Base-by-base conservation (phyloP, 352 stramenopile species). In the Phytopythium chamaehyphon region DNA sequence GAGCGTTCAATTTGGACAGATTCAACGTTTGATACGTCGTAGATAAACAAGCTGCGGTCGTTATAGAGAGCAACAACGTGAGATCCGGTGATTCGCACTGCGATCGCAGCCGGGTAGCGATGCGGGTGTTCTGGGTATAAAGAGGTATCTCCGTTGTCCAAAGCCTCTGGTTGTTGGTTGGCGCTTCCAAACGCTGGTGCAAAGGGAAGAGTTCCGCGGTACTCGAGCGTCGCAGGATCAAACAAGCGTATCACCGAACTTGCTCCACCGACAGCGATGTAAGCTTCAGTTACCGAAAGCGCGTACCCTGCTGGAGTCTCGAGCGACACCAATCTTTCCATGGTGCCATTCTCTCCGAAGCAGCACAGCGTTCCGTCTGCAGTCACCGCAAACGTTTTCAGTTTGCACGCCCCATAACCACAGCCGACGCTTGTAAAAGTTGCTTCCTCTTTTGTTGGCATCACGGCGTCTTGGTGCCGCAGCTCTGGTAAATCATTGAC, bases 1-100 rank as follows among this genome's bases (percentile, higher is more conserved):
- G 84, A 90, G 5, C 77, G 78, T 31, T 91, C 68, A 6, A 82
- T 55, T 15, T 65, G 70, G 0, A 75, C 52, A 15, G 70, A 60
- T 21, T 86, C 66, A n/a, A 58, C 47, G 36, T 93, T 68, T 4
- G 61, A 48, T 15, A 84, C 73, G 35, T 77, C 70, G 43, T 89
- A 93, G 21, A 96, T 78, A 46, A 93, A 92, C 40, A 96, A 61
- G 24, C 73, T 86, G 51, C 76, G 75, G 47, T 96, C 86, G 26
- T 73, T 82, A 57, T 96, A 96, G 9, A 95, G 55, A 19, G 63
- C 72, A 21, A 88, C 59, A 6, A 85, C 67, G 33, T 87, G 71
- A 5, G 73, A 83, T 0, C 77, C 83, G 0, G 78, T 76, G 19
- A 92, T 53, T 15, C 80, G 73, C 0, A 87, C 64, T 18, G 74